Percentiles rank a stretch among this genome's conserved stretches.
Conservation (phyloP, 257 asterid genomes). For the Solanum virginianum region DNA sequence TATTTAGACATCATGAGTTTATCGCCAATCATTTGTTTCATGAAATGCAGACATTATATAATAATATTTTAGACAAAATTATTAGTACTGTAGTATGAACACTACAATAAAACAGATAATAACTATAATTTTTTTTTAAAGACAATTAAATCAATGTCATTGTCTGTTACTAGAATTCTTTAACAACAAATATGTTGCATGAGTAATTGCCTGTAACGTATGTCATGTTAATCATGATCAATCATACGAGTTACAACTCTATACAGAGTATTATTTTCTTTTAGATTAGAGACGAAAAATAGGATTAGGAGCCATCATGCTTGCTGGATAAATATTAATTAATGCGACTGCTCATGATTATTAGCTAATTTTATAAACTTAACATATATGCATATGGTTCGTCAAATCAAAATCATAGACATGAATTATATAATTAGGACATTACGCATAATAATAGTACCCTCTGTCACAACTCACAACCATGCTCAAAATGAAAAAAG, state of each 20-base stretch:
- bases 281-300: no score
- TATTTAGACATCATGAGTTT: not conserved
- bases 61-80: not conserved
- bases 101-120: no score
- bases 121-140: no score
- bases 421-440: not conserved
- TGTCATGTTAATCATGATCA: no score
- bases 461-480: not conserved
- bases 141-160: no score
- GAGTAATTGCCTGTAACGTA: not conserved
- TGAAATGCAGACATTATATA: not conserved
- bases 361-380: no score
- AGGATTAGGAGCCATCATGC: no score
- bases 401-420: no score
- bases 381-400: not conserved
- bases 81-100: not conserved
- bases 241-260: not conserved
- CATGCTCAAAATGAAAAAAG: not conserved
- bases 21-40: not conserved
- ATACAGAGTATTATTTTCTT: no score
- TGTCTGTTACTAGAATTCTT: no score
- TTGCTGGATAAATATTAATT: not conserved
- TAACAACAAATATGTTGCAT: no score
- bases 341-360: not conserved
- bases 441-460: not conserved